Evolutionary conservation across 192 early-diverging fungal genomes (phyloP).

Genomic region (Coemansia sp.): DNA sequence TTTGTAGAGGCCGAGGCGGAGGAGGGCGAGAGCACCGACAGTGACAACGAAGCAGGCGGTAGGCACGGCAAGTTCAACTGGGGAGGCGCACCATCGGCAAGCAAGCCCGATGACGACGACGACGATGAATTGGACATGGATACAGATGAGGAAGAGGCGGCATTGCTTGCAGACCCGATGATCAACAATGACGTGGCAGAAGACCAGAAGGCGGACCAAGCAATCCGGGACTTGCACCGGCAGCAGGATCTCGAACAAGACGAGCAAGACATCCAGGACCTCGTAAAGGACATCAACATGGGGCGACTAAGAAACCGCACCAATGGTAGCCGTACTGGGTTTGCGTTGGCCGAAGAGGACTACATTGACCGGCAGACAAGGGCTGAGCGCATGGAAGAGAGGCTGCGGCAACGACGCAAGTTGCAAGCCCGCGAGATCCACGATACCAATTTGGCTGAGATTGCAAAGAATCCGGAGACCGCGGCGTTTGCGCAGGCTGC

Average conservation of each 20-base stretch:
- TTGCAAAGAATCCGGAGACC: conserved; percentile 55
- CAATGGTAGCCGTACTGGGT: conserved; percentile 1
- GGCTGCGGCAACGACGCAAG: conserved; percentile 17
- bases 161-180: conserved; percentile 47
- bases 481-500: conserved; percentile 57
- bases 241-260: conserved; percentile 44
- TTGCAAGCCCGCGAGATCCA: conserved; percentile 42
- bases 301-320: conserved; percentile 29
- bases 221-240: conserved; percentile 43
- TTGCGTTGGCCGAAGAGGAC: conserved; percentile 38
- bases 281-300: conserved; percentile 45
- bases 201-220: conserved; percentile 24
- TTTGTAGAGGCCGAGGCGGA: conserved; percentile 58
- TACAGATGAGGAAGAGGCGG: conserved; percentile 41
- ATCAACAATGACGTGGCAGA: conserved; percentile 35
- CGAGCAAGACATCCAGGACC: conserved; percentile 36
- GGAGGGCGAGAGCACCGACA: conserved; percentile 47
- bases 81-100: conserved; percentile 5
- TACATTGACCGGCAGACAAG: conserved; percentile 48
- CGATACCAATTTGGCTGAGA: conserved; percentile 39
- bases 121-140: conserved; percentile 44
- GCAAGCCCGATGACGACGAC: conserved; percentile 16
- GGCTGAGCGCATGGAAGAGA: conserved; percentile 51
- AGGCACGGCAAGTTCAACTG: conserved; percentile 42
- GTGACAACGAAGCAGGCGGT: conserved; percentile 16